Evolutionary conservation across 129 eudicot species (phyloP).

Genomic region (Flaveria bidentis): DNA sequence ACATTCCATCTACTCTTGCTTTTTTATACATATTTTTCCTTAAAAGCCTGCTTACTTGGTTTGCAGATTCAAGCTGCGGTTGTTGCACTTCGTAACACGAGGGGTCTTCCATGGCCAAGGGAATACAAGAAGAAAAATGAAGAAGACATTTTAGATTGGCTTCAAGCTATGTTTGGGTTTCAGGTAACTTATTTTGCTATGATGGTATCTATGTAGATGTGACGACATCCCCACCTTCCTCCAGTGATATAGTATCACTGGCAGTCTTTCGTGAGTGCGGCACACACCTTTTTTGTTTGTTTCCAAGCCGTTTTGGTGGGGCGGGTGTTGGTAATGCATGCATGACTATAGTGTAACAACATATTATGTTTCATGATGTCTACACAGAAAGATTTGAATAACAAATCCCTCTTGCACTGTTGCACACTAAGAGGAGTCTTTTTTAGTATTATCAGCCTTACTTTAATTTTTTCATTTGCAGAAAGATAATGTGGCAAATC

Average conservation of each 20-base stretch:
- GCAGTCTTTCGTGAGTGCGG: too few species aligned
- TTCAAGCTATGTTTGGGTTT: slow-evolving; percentile 94
- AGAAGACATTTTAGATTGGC: slow-evolving; percentile 93
- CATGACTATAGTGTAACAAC: neutral
- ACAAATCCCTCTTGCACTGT: neutral
- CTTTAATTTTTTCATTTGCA: slow-evolving; percentile 40
- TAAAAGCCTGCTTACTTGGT: neutral
- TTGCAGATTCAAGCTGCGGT: slow-evolving; percentile 95
- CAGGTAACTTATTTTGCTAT: slow-evolving; percentile 49
- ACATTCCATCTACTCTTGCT: neutral
- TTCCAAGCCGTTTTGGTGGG: too few species aligned
- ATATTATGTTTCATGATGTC: neutral
- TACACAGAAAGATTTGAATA: neutral
- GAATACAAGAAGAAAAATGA: slow-evolving; percentile 90
- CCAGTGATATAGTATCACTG: too few species aligned
- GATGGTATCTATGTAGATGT: neutral
- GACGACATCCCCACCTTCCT: too few species aligned
- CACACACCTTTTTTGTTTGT: too few species aligned
- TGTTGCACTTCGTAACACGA: slow-evolving; percentile 76
- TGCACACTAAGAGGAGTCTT: neutral
- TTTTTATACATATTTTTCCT: neutral
- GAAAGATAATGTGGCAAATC: slow-evolving; percentile 90
- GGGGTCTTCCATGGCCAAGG: slow-evolving; percentile 98
- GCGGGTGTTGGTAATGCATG: neutral
- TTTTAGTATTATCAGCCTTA: slow-evolving; percentile 12